These are phyloP conservation scores for Bacidia rubella DNA, from an alignment of 495 filamentous ascomycete genomes.

Conservation along the genomic window DNA sequence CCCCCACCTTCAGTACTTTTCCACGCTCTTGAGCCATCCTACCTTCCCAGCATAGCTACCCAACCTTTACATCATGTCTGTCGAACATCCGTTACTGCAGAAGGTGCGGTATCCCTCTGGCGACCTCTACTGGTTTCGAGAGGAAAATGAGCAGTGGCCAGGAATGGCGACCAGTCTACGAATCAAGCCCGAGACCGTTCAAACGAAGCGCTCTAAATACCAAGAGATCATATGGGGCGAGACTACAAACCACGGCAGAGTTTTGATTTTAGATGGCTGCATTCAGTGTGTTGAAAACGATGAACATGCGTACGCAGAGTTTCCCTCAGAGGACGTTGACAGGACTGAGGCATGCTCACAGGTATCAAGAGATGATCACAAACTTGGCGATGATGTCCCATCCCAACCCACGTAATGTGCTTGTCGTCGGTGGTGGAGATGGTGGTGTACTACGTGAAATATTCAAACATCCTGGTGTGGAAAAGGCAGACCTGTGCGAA, in stretches of 20 bases:
- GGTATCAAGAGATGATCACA: conserved; percentile 99
- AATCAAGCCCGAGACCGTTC: conserved; percentile 81
- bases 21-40: too few relatives aligned
- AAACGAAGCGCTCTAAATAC: conserved; percentile 98
- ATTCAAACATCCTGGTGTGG: conserved; percentile 87
- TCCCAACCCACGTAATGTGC: conserved; percentile 92
- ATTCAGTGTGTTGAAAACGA: conserved; percentile 98
- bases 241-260: conserved; percentile 88
- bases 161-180: conserved; percentile 98
- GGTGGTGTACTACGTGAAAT: conserved; percentile 95
- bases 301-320: conserved; percentile 63
- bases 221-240: conserved; percentile 98
- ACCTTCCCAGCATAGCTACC: too few relatives aligned
- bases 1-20: too few relatives aligned
- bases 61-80: neutral
- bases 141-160: conserved; percentile 96
- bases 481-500: conserved; percentile 92
- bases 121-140: conserved; percentile 66
- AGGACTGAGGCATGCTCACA: conserved; percentile 13
- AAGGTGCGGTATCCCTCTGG: conserved; percentile 31
- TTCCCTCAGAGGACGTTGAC: neutral
- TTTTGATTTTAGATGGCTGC: conserved; percentile 97
- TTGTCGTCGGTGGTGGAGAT: conserved; percentile 95
- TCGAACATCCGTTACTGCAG: conserved; percentile 22
- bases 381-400: conserved; percentile 98